These are phyloP conservation scores for Blumeriella jaapii DNA, from an alignment of 2,329 filamentous ascomycete species.

Conservation along the genomic window DNA sequence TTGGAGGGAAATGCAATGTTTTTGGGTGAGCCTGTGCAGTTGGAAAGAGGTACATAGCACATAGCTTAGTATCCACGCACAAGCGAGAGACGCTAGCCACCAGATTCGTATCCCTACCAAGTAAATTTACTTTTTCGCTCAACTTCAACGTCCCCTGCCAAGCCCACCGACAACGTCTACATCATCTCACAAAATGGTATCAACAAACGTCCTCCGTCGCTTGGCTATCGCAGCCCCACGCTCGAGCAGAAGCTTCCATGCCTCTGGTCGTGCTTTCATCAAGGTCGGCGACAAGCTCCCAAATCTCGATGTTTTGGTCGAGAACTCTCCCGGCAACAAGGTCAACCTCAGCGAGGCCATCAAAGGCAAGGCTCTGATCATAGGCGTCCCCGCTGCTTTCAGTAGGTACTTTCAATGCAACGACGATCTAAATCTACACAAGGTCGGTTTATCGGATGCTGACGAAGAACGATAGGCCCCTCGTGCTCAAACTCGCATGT, in stretches of 20 bases:
- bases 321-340: conserved; percentile 84
- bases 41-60: no score
- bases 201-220: conserved; percentile 15
- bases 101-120: background rate
- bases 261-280: conserved; percentile 50
- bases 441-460: no score
- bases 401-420: conserved; percentile 30
- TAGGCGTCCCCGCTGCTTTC: conserved; percentile 77
- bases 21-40: no score
- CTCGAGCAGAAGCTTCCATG: conserved; percentile 43
- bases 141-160: conserved; percentile 1
- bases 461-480: no score
- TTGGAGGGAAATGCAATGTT: no score
- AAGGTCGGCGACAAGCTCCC: conserved; percentile 73
- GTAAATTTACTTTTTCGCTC: background rate
- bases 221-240: conserved; percentile 11
- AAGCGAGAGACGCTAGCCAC: conserved; percentile 1
- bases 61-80: no score
- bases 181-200: conserved; percentile 17
- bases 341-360: conserved; percentile 72
- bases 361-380: conserved; percentile 64
- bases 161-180: background rate
- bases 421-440: no score
- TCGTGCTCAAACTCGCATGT: conserved; percentile 61
- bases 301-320: conserved; percentile 62